Conservation (phyloP, 257 asterid genomes). For the Plectranthus barbatus region DNA sequence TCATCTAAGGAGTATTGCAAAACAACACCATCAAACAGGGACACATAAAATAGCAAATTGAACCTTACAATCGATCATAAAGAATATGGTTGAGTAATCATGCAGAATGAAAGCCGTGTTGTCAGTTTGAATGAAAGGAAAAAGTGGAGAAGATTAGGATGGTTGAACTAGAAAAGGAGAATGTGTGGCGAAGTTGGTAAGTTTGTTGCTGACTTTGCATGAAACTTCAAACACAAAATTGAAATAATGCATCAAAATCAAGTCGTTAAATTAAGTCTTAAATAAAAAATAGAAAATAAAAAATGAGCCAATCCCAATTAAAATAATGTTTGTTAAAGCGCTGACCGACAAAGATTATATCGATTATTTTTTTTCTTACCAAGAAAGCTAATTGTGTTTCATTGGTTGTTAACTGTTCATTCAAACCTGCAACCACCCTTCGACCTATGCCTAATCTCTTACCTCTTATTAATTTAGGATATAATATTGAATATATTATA, state of each 20-base stretch:
- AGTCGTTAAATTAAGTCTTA: conserved; percentile 4
- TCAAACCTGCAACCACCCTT: neutral
- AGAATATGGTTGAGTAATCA: too few relatives aligned
- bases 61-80: too few relatives aligned
- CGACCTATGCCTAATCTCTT: neutral
- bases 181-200: conserved; percentile 5
- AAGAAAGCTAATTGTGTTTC: neutral
- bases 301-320: too few relatives aligned
- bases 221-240: conserved; percentile 1
- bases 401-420: neutral
- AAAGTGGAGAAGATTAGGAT: neutral
- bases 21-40: too few relatives aligned
- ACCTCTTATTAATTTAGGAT: too few relatives aligned
- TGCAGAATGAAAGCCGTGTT: neutral
- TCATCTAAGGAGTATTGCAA: too few relatives aligned
- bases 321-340: neutral
- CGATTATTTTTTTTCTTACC: neutral
- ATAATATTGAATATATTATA: too few relatives aligned
- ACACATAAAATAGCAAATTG: too few relatives aligned
- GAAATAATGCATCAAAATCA: neutral
- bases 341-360: neutral
- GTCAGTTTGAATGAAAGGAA: conserved; percentile 3
- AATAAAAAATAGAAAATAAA: neutral
- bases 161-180: conserved; percentile 14
- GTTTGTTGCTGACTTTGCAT: conserved; percentile 28